Evolutionary conservation across 345 rosid genomes (phyloP), one percentile per base, ranked within the genome.

Genomic region (Eucalyptus victrix): DNA sequence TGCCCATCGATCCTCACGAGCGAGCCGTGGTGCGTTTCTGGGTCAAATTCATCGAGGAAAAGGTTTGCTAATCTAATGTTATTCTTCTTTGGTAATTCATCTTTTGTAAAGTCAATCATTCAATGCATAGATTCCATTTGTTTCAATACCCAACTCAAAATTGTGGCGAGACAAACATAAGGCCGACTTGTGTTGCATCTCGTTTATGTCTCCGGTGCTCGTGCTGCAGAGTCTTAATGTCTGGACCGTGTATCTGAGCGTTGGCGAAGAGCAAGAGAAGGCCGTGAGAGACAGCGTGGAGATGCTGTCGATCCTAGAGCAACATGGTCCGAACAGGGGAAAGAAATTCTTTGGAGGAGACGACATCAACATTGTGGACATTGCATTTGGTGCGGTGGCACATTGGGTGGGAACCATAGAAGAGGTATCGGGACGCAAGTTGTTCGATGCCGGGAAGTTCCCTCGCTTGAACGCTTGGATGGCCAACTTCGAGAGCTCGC

Each of bases 31-130:
- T 90, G 37, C 89, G 90, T 58, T 90, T 91, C 54, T 90, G 94
- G 94, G 87, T 89, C 49, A 91, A 91, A 86, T 92, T 90, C 89
- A 90, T 81, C 2, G 90, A 91, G 24, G 93, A 93, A 6, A 91
- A 93, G 93, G 94, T 91, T 34, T 34, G 81, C 81, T 18, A 34
- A 18, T 72, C 81, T 34, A 34, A 34, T 32, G 11, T 32, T 34
- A 21, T 72, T 72, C 44, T 72, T 18, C 81, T 34, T 72, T 17
- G 81, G 44, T 37, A 34, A 34, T 18, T 72, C 44, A 18, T 72
- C 26, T 72, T 9, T 34, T 34, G 16, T 10, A 18, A 72, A 72
- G 81, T 17, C 8, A 34, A 19, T 72, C 44, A 72, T 72, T 10
- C 21, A 9, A 72, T 72, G 21, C 44, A 34, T 72, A 19, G 12